Evolutionary conservation across 257 asterid species (phyloP), one percentile per base, ranked within the genome.

Genomic region (Primulina tabacum): DNA sequence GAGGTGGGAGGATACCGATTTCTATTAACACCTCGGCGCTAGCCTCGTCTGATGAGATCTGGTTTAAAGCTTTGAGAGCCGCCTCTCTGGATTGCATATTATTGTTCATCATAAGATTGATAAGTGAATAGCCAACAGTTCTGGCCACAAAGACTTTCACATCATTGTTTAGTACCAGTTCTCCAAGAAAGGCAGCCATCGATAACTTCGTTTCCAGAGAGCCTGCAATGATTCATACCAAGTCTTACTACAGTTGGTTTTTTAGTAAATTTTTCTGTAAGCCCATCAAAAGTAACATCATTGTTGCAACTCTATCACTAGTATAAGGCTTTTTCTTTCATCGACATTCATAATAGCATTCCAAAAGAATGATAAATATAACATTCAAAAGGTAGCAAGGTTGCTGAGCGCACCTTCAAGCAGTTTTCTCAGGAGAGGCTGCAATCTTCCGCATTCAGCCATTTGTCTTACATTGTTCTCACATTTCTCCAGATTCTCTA

Each of bases 1-100:
- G 97, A 16, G 95, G 99, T 0, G 96, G 97, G 68, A 94, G 97
- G 67, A 94, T 86, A 34, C 97, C 99, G 3, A 91, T 91, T 85
- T 88, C 95, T 28, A 91, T 85, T 71, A 94, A 75, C 63, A 88
- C 82, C 78, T 85, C 84, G 17, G 99, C 96, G 33, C 99, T 94
- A 30, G 82, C 71, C 71, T 91, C 99, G 12, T 87, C 82, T 2
- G 99, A 94, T 7, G 97, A 91, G 64, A 94, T 91, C 64, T 87
- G 95, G 63, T 89, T 87, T 60, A 94, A 75, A 55, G 99, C 96
- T 84, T 84, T 90, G 72, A 94, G 81, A 55, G 97, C 93, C 24
- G 93, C 96, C 83, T 94, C 97, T 64, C 97, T 81, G 29, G 92
- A 83, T 74, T 82, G 83, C 72, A 78, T 65, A 52, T 68, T 77